Conservation (phyloP, 768 basidiomycete genomes). For the Suillus ampliporus region DNA sequence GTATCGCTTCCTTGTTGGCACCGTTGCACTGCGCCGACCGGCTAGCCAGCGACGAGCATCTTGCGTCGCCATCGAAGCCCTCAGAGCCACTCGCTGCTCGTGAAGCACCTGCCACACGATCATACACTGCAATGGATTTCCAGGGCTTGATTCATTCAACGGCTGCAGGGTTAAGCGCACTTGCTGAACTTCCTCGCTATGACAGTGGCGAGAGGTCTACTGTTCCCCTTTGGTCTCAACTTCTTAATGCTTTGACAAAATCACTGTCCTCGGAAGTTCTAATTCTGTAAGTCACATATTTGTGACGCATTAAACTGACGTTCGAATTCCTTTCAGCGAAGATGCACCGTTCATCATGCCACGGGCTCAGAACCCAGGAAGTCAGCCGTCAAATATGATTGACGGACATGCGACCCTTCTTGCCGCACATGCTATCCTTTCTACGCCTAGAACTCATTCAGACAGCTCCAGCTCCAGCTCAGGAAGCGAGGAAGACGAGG, state of each 20-base stretch:
- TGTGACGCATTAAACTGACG: neutral
- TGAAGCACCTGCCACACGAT: neutral
- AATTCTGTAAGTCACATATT: neutral
- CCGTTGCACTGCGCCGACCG: neutral
- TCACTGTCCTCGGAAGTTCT: neutral
- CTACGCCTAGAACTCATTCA: too few species aligned
- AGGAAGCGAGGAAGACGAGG: neutral
- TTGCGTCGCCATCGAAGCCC: too few species aligned
- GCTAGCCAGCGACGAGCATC: too few species aligned
- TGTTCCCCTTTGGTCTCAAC: conserved; percentile 5
- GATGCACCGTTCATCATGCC: conserved; percentile 4
- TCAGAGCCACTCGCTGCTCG: too few species aligned
- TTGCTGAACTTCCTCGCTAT: too few species aligned
- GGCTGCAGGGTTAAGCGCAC: neutral
- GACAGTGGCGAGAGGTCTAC: neutral
- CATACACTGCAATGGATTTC: neutral
- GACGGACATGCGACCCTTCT: conserved; percentile 1
- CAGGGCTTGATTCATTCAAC: neutral
- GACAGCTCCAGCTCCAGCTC: neutral
- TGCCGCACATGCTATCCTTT: neutral
- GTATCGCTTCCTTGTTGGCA: neutral
- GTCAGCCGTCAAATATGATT: neutral
- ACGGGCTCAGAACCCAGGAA: neutral
- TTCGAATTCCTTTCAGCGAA: neutral
- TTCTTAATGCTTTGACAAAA: neutral